phyloP scores from a whole-genome alignment of 208 protist genomes.

The Acanthamoeba royreba region DNA sequence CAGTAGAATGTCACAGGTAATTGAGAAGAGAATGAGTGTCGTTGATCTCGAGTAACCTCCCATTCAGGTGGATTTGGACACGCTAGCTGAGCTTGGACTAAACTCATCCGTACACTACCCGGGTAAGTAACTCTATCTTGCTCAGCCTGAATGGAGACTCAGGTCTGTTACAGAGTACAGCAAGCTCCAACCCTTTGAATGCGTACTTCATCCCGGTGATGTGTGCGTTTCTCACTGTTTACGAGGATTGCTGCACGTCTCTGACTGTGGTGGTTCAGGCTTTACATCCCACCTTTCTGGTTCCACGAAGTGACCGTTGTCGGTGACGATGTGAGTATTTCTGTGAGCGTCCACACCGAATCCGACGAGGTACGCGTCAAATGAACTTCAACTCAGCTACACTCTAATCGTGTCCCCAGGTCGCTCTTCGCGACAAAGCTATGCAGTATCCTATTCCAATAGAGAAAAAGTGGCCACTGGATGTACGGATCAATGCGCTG shows the following conservation, averaged over 20 bases:
- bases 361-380: neutral
- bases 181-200: neutral
- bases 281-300: slow-evolving; percentile 15
- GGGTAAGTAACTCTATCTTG: neutral
- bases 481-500: neutral
- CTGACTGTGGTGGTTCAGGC: neutral
- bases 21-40: neutral
- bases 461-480: neutral
- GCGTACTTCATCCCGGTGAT: neutral
- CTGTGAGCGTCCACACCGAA: slow-evolving; percentile 31
- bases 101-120: neutral
- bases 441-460: neutral
- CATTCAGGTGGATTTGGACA: neutral
- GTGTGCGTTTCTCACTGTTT: neutral
- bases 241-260: neutral
- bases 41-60: neutral
- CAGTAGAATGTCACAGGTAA: slow-evolving; percentile 3
- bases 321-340: neutral
- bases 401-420: neutral
- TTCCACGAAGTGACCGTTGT: slow-evolving; percentile 31
- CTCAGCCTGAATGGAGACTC: neutral
- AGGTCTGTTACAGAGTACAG: neutral
- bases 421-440: neutral
- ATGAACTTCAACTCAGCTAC: neutral
- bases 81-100: neutral